Evolutionary conservation across 2,329 filamentous ascomycete genomes (phyloP), one percentile per base, ranked within the genome.

Genomic region (Cadophora gregata): DNA sequence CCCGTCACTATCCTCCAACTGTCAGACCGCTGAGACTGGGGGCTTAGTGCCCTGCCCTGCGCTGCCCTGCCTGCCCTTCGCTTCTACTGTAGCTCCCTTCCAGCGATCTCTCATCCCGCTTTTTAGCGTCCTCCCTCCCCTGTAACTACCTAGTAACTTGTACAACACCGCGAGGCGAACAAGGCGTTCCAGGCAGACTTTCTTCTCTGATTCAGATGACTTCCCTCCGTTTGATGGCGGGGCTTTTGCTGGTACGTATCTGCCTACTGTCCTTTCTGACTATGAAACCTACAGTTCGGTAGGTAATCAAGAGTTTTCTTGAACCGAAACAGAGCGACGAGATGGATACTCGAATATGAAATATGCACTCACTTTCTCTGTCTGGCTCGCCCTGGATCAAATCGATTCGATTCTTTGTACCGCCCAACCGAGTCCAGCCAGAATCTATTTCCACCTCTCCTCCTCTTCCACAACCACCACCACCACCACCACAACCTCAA

Each of bases 101-200:
- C 53, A 42, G 53, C 53, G 53, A 24, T 58, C 53, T 45, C 19
- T 21, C 33, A 36, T 38, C 31, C 53, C 53, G 53, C 31, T 8
- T 3, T 38, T 56, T 58, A 38, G 31, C 33, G 21, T n/a, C 4
- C 8, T 19, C 2, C n/a, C n/a, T n/a, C n/a, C n/a, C n/a, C n/a
- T n/a, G n/a, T n/a, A n/a, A n/a, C 6, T 29, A 27, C 50, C 27
- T 29, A 36, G 53, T 25, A 25, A 10, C 16, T 58, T 58, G 53
- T 58, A 36, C 21, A 58, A 58, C 53, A 58, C 31, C 31, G 21
- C 53, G 14, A 58, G 53, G 53, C 53, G 53, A 56, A 36, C 31
- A 56, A 55, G 53, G 53, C 53, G 9, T 58, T 12, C 53, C 33
- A 27, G 53, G 53, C 53, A 38, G 53, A 58, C 9, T 58, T 38